Conservation (phyloP, 306 rosid genomes). For the Quercus variabilis region DNA sequence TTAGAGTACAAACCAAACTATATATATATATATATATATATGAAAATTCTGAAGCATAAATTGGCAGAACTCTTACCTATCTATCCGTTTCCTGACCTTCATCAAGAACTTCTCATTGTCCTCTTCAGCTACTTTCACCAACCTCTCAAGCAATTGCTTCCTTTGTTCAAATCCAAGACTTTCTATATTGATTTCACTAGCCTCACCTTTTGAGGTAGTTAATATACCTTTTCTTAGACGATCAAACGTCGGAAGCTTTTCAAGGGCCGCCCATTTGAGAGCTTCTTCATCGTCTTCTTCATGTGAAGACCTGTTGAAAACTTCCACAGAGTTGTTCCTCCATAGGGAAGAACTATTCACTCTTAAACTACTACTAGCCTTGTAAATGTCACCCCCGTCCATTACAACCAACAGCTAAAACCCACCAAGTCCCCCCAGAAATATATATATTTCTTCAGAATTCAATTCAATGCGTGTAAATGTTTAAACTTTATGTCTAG, state of each 20-base stretch:
- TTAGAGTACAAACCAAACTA: not conserved
- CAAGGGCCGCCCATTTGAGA: conserved; percentile 66
- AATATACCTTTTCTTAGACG: conserved; percentile 73
- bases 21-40: not conserved
- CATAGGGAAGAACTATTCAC: conserved; percentile 28
- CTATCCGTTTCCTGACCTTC: conserved; percentile 60
- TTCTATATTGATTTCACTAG: conserved; percentile 45
- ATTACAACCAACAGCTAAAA: conserved; percentile 13
- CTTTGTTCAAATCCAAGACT: conserved; percentile 43
- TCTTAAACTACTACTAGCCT: conserved; percentile 32
- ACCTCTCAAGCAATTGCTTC: conserved; percentile 31
- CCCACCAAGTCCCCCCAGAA: not conserved
- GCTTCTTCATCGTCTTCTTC: conserved; percentile 59
- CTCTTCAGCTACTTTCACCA: conserved; percentile 35
- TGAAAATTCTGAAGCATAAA: not conserved
- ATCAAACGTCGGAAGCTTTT: conserved; percentile 63
- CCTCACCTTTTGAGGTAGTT: conserved; percentile 34
- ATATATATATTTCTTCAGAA: not conserved
- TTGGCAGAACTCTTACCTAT: conserved; percentile 37
- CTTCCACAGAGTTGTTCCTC: conserved; percentile 38
- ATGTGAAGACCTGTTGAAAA: conserved; percentile 36
- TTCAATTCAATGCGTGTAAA: too few relatives aligned
- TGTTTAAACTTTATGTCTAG: too few relatives aligned
- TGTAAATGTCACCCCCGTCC: conserved; percentile 41
- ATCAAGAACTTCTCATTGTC: conserved; percentile 41